Evolutionary conservation across 2,329 filamentous ascomycete genomes (phyloP), one percentile per base, ranked within the genome.

Genomic region (Penicillium sp.): DNA sequence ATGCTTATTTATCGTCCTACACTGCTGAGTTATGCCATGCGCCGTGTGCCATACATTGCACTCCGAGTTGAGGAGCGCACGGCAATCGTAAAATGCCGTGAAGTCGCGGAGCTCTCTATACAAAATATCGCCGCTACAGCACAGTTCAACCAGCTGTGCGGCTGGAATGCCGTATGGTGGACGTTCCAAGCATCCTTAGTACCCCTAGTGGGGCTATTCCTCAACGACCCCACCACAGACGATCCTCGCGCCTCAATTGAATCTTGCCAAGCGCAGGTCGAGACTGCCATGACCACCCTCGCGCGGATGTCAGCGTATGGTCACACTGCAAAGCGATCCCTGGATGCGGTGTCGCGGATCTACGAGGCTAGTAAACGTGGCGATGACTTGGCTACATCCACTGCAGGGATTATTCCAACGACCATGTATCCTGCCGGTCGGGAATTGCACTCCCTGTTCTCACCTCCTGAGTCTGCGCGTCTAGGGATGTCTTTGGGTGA

Each of bases 121-220:
- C 83, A 87, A 56, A 88, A 91, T 58, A 90, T 93, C 60, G 82
- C 86, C 11, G 78, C 80, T 22, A 88, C 89, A 60, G 91, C 88
- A 77, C 84, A 84, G 46, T 83, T 86, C 46, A 90, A 90, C 68
- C 85, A 91, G 68, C 90, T 93, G 76, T 86, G 85, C 0, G 89
- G 89, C 9, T 93, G 89, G 90, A 90, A 91, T 70, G 90, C 87
- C 0, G 89, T 90, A 2, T 92, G 89, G 89, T 88, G 91, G 73
- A 82, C 90, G 57, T 93, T 91, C 75, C 90, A 93, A 71, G 89
- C 90, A 0, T 86, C 85, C 61, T 90, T 93, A 86, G 86, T 93
- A 9, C 90, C 90, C 0, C 81, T 93, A 1, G 83, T 93, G 11
- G 88, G 85, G 22, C 79, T 93, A 13, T 91, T 91, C 70, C 69